phyloP scores from a whole-genome alignment of 2,329 filamentous ascomycete genomes.

The Bertia moriformis region DNA sequence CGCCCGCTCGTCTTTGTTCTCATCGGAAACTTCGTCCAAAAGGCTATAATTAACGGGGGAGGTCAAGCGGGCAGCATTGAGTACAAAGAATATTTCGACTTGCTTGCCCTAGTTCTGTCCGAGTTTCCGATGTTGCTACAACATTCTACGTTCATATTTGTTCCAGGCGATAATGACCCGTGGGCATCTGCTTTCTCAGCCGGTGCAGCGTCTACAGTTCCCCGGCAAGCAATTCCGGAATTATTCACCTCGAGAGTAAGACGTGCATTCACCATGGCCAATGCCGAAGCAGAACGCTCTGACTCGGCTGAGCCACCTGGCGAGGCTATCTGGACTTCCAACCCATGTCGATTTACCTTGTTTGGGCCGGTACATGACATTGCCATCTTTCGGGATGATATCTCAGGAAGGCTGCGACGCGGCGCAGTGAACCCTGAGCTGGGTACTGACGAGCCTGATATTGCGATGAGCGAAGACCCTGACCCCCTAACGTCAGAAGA shows the following conservation, averaged over 20 bases:
- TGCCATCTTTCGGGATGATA: conserved; percentile 74
- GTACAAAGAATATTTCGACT: conserved; percentile 93
- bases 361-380: conserved; percentile 85
- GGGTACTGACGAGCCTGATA: not conserved
- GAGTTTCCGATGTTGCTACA: conserved; percentile 74
- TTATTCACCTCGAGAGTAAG: conserved; percentile 80
- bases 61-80: conserved; percentile 67
- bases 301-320: conserved; percentile 35
- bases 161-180: conserved; percentile 94
- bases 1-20: conserved; percentile 70
- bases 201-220: conserved; percentile 57
- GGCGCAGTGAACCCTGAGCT: conserved; percentile 57
- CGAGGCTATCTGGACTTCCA: conserved; percentile 72
- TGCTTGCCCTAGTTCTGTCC: conserved; percentile 64
- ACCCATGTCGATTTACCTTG: conserved; percentile 66
- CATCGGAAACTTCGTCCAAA: conserved; percentile 66
- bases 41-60: conserved; percentile 52
- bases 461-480: conserved; percentile 5
- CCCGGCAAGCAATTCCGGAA: conserved; percentile 62
- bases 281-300: conserved; percentile 46
- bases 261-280: conserved; percentile 65
- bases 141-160: conserved; percentile 73
- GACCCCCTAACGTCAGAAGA: too few species aligned
- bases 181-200: conserved; percentile 79
- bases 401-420: conserved; percentile 64